These are phyloP conservation scores for Aspergillus ruber DNA, from an alignment of 2,329 filamentous ascomycete genomes.

Conservation along the genomic window DNA sequence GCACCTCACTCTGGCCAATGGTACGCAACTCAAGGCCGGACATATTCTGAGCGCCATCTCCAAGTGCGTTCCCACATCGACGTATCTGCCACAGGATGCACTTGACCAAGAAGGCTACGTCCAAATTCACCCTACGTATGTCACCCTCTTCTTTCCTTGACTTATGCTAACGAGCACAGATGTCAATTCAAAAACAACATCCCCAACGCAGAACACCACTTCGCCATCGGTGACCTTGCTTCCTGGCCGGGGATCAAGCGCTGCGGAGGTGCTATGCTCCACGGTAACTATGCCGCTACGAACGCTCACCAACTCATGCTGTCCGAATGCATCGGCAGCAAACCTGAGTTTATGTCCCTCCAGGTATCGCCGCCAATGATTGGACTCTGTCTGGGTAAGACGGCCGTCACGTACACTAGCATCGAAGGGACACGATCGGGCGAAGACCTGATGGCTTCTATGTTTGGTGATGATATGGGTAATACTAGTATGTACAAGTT, in stretches of 20 bases:
- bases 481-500: conserved; percentile 50
- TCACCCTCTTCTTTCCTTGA: neutral
- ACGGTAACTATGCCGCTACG: conserved; percentile 59
- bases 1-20: conserved; percentile 54
- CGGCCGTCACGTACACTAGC: conserved; percentile 58
- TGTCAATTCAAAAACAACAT: conserved; percentile 50
- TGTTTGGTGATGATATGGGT: conserved; percentile 46
- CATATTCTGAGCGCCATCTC: conserved; percentile 66
- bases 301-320: conserved; percentile 63
- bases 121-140: conserved; percentile 49
- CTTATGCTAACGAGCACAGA: conserved; percentile 25
- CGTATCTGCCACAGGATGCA: conserved; percentile 53
- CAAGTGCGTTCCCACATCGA: conserved; percentile 55
- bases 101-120: conserved; percentile 62
- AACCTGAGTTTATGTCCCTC: conserved; percentile 46
- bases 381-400: conserved; percentile 63
- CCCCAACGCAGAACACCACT: conserved; percentile 56
- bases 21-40: conserved; percentile 54
- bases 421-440: conserved; percentile 53
- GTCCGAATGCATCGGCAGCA: conserved; percentile 30
- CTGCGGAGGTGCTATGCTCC: conserved; percentile 68
- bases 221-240: conserved; percentile 63
- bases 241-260: conserved; percentile 75
- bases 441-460: conserved; percentile 52
- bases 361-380: conserved; percentile 59